These are phyloP conservation scores for Colletotrichum coccodes DNA, from an alignment of 2,329 filamentous ascomycete genomes.

Conservation along the genomic window DNA sequence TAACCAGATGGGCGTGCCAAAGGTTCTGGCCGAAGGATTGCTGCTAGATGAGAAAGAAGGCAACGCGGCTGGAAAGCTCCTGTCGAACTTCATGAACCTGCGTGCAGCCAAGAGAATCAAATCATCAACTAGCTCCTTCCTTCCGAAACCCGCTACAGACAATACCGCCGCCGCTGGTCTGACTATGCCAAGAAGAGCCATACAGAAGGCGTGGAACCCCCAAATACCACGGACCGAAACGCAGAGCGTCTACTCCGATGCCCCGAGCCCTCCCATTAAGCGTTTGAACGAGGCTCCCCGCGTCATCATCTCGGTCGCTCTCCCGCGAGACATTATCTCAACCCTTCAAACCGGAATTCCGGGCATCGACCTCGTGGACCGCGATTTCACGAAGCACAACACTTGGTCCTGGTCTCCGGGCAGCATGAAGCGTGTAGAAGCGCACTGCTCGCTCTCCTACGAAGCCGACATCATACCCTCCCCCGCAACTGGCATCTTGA, in stretches of 20 bases:
- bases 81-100: conserved; percentile 45
- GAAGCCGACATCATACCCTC: conserved; percentile 82
- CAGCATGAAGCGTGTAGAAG: conserved; percentile 34
- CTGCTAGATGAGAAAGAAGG: conserved; percentile 13
- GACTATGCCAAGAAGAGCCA: neutral
- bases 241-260: neutral
- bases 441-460: conserved; percentile 50
- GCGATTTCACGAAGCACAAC: conserved; percentile 62
- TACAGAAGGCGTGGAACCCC: neutral
- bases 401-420: conserved; percentile 44
- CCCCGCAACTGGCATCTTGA: conserved; percentile 73
- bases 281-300: conserved; percentile 34
- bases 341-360: conserved; percentile 60
- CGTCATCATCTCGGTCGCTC: conserved; percentile 62
- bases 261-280: conserved; percentile 32
- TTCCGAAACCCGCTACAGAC: neutral
- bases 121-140: neutral
- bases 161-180: neutral
- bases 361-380: conserved; percentile 64
- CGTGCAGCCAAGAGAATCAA: conserved; percentile 38
- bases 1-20: neutral
- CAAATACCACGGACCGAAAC: neutral
- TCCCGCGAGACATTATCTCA: conserved; percentile 60
- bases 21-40: neutral
- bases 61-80: conserved; percentile 38